Conservation (phyloP, 2,329 filamentous ascomycete genomes). For the Pestalotiopsis sp. region DNA sequence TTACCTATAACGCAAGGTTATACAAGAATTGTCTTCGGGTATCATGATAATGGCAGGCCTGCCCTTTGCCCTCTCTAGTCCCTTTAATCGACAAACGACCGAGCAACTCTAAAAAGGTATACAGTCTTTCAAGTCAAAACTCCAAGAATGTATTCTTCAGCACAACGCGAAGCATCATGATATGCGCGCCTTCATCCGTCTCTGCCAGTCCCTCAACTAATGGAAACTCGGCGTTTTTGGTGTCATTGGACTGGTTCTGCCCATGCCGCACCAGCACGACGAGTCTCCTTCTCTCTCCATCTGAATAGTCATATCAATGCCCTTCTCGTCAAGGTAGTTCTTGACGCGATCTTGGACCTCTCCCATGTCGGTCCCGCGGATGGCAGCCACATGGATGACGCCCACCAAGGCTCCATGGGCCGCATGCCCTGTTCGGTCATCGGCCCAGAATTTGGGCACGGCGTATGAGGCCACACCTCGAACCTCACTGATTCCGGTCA, state of each 20-base stretch:
- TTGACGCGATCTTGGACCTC: slow-evolving; percentile 81
- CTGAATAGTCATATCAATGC: slow-evolving; percentile 84
- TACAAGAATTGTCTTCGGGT: slow-evolving; percentile 11
- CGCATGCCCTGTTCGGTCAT: slow-evolving; percentile 60
- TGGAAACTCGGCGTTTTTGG: slow-evolving; percentile 22
- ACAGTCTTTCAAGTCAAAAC: neutral
- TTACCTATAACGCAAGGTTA: neutral
- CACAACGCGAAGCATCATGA: neutral
- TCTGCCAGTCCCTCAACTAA: slow-evolving; percentile 1
- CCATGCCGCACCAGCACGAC: slow-evolving; percentile 62
- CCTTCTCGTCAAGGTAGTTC: slow-evolving; percentile 69
- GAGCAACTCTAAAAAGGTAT: neutral
- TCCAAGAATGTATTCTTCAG: neutral
- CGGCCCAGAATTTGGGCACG: slow-evolving; percentile 90
- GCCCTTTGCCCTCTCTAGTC: neutral
- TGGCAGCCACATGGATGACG: slow-evolving; percentile 83
- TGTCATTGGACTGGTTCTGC: slow-evolving; percentile 34
- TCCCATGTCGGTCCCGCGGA: slow-evolving; percentile 72
- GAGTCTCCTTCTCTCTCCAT: slow-evolving; percentile 82
- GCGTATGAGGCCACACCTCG: slow-evolving; percentile 85
- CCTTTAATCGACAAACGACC: neutral
- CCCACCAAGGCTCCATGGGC: slow-evolving; percentile 66
- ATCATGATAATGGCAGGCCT: slow-evolving; percentile 8
- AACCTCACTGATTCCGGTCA: slow-evolving; percentile 81
- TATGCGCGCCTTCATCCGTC: neutral